These are phyloP conservation scores for Fusarium torreyae DNA, from an alignment of 2,329 filamentous ascomycete genomes.

Conservation along the genomic window DNA sequence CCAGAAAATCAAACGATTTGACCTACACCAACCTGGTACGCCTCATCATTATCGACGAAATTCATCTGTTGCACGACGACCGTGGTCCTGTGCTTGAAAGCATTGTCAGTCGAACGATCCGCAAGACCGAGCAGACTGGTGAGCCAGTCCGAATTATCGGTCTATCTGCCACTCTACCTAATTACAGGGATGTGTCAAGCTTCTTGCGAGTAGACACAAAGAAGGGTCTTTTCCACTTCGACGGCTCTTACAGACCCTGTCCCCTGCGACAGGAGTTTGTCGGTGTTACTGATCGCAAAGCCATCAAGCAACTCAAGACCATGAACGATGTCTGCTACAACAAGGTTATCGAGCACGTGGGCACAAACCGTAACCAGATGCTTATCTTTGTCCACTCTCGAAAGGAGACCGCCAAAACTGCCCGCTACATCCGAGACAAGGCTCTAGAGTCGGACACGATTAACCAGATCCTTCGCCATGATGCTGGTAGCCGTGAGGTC, in stretches of 20 bases:
- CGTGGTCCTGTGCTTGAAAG: constrained; percentile 97
- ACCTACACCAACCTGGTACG: constrained; percentile 98
- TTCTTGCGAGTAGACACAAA: constrained; percentile 91
- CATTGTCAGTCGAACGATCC: constrained; percentile 94
- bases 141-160: constrained; percentile 93
- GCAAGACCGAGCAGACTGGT: constrained; percentile 92
- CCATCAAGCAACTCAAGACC: constrained; percentile 98
- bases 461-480: constrained; percentile 92
- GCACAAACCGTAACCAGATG: constrained; percentile 95
- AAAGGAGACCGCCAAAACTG: constrained; percentile 98
- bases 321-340: constrained; percentile 99
- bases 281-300: constrained; percentile 96
- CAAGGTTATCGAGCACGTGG: constrained; percentile 97
- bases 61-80: constrained; percentile 97
- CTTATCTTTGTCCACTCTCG: constrained; percentile 98
- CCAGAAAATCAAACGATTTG: constrained; percentile 94
- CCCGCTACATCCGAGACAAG: constrained; percentile 95
- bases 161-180: constrained; percentile 94
- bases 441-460: constrained; percentile 98
- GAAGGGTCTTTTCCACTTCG: constrained; percentile 95
- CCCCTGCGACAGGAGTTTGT: constrained; percentile 97
- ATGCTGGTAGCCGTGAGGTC: constrained; percentile 92
- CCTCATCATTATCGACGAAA: constrained; percentile 97
- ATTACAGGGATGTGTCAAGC: constrained; percentile 95
- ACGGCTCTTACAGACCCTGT: constrained; percentile 93